phyloP scores from a whole-genome alignment of 768 basidiomycete species.

The Russula abietina region DNA sequence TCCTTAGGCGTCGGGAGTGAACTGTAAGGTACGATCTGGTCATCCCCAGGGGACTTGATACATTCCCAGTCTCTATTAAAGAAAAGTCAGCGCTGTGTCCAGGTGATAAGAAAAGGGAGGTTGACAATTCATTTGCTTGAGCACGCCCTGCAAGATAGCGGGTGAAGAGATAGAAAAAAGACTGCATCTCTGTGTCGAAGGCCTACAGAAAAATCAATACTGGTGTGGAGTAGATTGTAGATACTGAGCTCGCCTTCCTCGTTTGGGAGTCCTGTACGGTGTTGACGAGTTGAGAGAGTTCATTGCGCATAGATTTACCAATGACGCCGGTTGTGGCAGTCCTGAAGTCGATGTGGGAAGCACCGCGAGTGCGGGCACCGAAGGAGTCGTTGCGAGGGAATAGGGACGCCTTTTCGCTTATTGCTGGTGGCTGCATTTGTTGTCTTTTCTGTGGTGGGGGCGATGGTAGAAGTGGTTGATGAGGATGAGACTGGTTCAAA shows the following conservation, averaged over 20 bases:
- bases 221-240: constrained; percentile 13
- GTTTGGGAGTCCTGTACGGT: constrained; percentile 73
- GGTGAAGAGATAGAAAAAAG: constrained; percentile 94
- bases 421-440: background rate
- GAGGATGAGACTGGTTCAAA: constrained; percentile 25
- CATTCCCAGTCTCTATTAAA: constrained; percentile 32
- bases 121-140: constrained; percentile 76
- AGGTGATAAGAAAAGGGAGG: background rate
- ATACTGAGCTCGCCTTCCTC: constrained; percentile 57
- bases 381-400: constrained; percentile 63
- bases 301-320: constrained; percentile 95
- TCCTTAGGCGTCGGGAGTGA: constrained; percentile 42
- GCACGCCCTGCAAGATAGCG: constrained; percentile 89
- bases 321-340: constrained; percentile 72
- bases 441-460: background rate
- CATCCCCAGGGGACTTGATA: constrained; percentile 58
- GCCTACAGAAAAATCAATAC: constrained; percentile 40
- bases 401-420: constrained; percentile 35
- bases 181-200: constrained; percentile 94
- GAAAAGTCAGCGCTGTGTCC: background rate
- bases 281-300: constrained; percentile 88
- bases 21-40: constrained; percentile 59
- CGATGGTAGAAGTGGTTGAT: constrained; percentile 28
- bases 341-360: constrained; percentile 90
- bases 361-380: constrained; percentile 67